A percentile compares a stretch with the other conserved stretches of the same genome.
Evolutionary conservation across 352 stramenopile genomes (phyloP).

Genomic region (Pythium dissimile): DNA sequence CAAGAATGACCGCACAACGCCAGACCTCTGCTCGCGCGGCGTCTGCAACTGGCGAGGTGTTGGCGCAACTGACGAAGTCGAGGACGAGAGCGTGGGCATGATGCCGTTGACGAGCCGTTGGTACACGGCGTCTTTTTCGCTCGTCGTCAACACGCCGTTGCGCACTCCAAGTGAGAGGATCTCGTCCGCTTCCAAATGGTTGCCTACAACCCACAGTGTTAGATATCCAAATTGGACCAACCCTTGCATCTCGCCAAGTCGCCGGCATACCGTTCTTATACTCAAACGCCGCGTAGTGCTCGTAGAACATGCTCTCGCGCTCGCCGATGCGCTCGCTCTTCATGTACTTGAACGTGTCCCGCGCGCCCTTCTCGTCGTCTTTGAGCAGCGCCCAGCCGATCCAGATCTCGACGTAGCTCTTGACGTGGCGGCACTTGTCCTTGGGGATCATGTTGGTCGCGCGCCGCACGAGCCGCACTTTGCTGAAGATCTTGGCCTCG

Average conservation of each 20-base stretch:
- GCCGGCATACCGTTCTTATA: constrained; percentile 27
- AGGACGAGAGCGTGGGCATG: background rate
- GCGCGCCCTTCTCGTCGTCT: constrained; percentile 40
- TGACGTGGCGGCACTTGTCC: constrained; percentile 22
- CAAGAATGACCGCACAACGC: constrained; percentile 4
- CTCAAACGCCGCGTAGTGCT: constrained; percentile 67
- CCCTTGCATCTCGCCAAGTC: background rate
- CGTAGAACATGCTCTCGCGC: constrained; percentile 45
- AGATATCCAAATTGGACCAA: background rate
- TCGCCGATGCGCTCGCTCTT: constrained; percentile 50
- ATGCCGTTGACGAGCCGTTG: constrained; percentile 32
- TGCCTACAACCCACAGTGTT: constrained; percentile 21
- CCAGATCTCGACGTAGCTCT: constrained; percentile 57
- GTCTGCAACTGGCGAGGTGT: constrained; percentile 17
- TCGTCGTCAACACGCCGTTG: constrained; percentile 33
- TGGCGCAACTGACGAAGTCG: background rate
- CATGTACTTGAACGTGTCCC: constrained; percentile 58
- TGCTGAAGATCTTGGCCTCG: constrained; percentile 36
- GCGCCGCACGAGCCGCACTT: constrained; percentile 39
- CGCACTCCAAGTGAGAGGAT: constrained; percentile 49
- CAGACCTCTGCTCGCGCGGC: constrained; percentile 22
- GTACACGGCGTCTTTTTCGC: constrained; percentile 38
- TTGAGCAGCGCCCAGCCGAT: constrained; percentile 53
- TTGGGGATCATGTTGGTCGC: constrained; percentile 39
- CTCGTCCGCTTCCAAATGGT: constrained; percentile 47